phyloP scores from a whole-genome alignment of 306 rosid genomes.

The Prunus dulcis region DNA sequence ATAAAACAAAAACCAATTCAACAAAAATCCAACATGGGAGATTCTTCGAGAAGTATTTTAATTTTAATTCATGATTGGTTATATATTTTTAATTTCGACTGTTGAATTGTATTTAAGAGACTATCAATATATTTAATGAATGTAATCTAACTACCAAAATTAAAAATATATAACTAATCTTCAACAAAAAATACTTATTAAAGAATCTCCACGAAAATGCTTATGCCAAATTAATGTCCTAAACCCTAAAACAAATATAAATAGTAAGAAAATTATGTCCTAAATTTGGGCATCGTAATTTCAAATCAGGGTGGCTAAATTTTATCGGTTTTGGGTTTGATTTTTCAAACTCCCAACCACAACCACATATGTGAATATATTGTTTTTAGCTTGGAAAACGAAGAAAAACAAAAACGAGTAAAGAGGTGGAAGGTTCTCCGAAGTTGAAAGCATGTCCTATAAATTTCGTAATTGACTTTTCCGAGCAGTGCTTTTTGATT shows the following conservation, averaged over 20 bases:
- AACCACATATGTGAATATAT: not conserved
- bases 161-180: too few relatives aligned
- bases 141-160: too few relatives aligned
- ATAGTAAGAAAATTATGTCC: too few relatives aligned
- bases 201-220: fast-evolving
- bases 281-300: not conserved
- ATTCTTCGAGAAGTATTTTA: too few relatives aligned
- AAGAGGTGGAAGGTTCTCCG: conserved; percentile 8
- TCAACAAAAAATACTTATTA: too few relatives aligned
- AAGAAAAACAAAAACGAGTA: not conserved
- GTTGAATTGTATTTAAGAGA: too few relatives aligned
- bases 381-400: not conserved
- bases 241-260: too few relatives aligned
- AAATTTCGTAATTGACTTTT: not conserved
- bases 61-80: too few relatives aligned
- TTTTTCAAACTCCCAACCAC: not conserved
- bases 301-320: not conserved
- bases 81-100: too few relatives aligned
- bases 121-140: too few relatives aligned
- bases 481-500: not conserved
- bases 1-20: not conserved
- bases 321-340: not conserved
- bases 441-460: not conserved
- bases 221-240: too few relatives aligned
- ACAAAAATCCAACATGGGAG: too few relatives aligned